Evolutionary conservation across 2,329 filamentous ascomycete genomes (phyloP), one percentile per base, ranked within the genome.

Genomic region (Xylariaceae sp.): DNA sequence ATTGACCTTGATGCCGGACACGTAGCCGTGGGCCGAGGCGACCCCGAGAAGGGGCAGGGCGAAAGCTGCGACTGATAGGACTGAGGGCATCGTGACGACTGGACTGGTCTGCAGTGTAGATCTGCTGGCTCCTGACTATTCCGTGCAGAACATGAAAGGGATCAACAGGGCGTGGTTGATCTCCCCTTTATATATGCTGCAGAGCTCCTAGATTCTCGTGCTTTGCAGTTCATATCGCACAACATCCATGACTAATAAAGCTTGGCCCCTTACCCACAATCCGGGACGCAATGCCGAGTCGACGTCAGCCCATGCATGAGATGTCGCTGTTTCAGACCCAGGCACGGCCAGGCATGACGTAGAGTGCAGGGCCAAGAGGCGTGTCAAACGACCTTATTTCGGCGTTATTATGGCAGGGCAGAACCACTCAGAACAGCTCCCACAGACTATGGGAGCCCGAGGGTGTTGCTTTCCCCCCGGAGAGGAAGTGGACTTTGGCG

Each of bases 1-100:
- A 38, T 55, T 54, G 23, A 54, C 50, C 32, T 36, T 42, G 27
- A 54, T 38, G 8, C 51, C 52, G 15, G 43, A 32, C 6, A 55
- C 47, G 17, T 50, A 50, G 27, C 52, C 52, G 26, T 55, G 52
- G 31, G 48, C 51, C 4, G 46, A 47, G 9, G 36, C 45, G 19
- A 52, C 34, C 38, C 28, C 38, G 15, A 41, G 15, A 15, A 50
- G 38, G 15, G 43, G 33, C n/a, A 44, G 34, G 18, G 40, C 24
- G 27, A 46, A 34, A 18, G 43, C 45, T 15, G 43, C 47, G 29
- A 44, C 24, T 3, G 35, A 34, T 19, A 38, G 31, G 30, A 43
- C 12, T 19, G 47, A 50, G 40, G 45, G 45, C 47, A 50, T 50
- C 13, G 14, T 38, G 36, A 41, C 3, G 21, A 2, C 3, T 37